Percentiles rank a stretch among this genome's conserved stretches.
These are phyloP conservation scores for Rauvolfia tetraphylla DNA, from an alignment of 257 asterid species.

Conservation along the genomic window DNA sequence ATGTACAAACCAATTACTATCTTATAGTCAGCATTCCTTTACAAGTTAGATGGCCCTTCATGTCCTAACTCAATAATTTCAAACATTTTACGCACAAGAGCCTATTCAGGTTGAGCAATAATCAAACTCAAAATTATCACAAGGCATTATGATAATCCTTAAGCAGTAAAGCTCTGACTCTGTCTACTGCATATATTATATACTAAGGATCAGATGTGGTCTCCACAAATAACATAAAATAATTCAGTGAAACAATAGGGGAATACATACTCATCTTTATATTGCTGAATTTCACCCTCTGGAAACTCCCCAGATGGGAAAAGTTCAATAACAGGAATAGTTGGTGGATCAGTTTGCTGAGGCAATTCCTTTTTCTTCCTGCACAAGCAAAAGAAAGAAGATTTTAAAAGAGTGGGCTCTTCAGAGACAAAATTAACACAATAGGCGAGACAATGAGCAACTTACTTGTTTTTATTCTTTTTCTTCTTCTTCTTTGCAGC, in stretches of 20 bases:
- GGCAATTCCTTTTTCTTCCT: slow-evolving; percentile 82
- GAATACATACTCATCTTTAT: slow-evolving; percentile 84
- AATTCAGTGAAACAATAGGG: background rate
- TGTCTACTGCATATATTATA: background rate
- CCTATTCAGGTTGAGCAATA: background rate
- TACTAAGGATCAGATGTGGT: background rate
- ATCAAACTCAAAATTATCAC: background rate
- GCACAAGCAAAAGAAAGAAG: slow-evolving; percentile 7
- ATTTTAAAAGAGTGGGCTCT: background rate
- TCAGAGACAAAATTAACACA: slow-evolving; percentile 12
- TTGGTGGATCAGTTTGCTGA: slow-evolving; percentile 88
- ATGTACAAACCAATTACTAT: background rate
- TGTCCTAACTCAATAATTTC: background rate
- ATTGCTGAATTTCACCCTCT: slow-evolving; percentile 97
- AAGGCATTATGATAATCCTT: background rate
- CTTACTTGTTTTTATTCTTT: slow-evolving; percentile 94
- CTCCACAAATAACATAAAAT: background rate
- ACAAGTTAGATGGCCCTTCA: background rate
- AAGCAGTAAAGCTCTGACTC: background rate
- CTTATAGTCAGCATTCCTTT: background rate
- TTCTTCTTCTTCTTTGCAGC: slow-evolving; percentile 93
- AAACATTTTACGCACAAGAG: background rate
- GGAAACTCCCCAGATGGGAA: slow-evolving; percentile 91
- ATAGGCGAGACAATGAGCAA: slow-evolving; percentile 6
- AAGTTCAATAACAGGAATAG: slow-evolving; percentile 77